Conservation (phyloP, 1,284 basidiomycete species). For the Xanthoconium separans region DNA sequence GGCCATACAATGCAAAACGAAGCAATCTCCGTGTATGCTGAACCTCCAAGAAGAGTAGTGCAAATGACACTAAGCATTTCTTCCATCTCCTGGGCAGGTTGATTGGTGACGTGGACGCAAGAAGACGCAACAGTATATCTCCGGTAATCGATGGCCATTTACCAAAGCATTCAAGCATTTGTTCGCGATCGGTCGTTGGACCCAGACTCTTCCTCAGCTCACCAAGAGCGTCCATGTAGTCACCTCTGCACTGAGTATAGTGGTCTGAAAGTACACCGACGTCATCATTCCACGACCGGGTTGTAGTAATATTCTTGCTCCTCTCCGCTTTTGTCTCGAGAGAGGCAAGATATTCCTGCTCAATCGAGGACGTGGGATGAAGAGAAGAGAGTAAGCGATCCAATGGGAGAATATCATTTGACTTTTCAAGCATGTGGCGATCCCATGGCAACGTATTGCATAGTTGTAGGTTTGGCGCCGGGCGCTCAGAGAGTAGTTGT, state of each 20-base stretch:
- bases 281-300: no score
- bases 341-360: no score
- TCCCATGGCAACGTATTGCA: no score
- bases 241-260: background rate
- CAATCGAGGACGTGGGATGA: no score
- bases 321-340: no score
- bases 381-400: no score
- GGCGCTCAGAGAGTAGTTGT: no score
- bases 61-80: background rate
- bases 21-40: background rate
- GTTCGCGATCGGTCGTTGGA: background rate
- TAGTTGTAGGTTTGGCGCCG: background rate
- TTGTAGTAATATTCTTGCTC: no score
- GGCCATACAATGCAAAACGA: background rate
- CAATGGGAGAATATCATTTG: no score
- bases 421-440: no score
- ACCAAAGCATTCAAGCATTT: background rate
- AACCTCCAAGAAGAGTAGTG: background rate
- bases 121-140: constrained; percentile 23
- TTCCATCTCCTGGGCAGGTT: background rate
- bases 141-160: constrained; percentile 28
- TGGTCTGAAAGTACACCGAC: no score
- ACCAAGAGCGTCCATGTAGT: background rate
- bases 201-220: background rate
- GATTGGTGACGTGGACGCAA: constrained; percentile 16